A percentile compares a stretch with the other conserved stretches of the same genome.
Conservation (phyloP, 345 rosid genomes). For the Orychophragmus violaceus region DNA sequence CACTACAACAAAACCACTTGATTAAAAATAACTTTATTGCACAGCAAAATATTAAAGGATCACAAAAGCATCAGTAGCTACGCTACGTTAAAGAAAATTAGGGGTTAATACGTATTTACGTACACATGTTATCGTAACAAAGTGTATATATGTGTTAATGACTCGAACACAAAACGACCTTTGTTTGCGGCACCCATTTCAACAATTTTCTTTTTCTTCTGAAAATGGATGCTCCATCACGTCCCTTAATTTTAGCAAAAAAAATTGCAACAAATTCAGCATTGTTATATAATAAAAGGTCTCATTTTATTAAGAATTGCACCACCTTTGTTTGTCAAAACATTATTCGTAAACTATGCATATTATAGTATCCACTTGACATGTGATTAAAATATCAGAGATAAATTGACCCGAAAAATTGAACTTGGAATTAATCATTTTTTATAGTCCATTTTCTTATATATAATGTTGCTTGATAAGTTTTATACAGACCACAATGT, state of each 20-base stretch:
- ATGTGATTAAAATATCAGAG: neutral
- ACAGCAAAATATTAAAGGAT: neutral
- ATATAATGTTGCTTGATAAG: neutral
- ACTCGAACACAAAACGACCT: neutral
- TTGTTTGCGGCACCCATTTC: neutral
- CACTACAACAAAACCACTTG: too few relatives aligned
- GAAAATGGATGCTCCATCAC: neutral
- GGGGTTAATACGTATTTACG: neutral
- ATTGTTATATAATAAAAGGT: neutral
- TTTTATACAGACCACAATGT: neutral
- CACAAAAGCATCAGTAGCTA: neutral
- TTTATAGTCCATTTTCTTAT: neutral
- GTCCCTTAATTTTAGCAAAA: conserved; percentile 1
- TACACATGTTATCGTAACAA: neutral
- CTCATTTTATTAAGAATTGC: neutral
- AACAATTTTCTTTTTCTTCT: neutral
- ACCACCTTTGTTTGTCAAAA: neutral
- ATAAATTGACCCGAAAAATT: neutral
- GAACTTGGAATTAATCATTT: neutral
- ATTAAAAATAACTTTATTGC: neutral
- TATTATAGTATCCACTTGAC: conserved; percentile 15
- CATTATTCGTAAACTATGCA: neutral
- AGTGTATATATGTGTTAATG: neutral
- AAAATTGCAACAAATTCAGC: neutral
- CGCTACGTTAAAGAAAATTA: neutral